A percentile compares a stretch with the other conserved stretches of the same genome.
Evolutionary conservation across 176 grass and related monocot genomes (phyloP).

Genomic region (Avena sativa): DNA sequence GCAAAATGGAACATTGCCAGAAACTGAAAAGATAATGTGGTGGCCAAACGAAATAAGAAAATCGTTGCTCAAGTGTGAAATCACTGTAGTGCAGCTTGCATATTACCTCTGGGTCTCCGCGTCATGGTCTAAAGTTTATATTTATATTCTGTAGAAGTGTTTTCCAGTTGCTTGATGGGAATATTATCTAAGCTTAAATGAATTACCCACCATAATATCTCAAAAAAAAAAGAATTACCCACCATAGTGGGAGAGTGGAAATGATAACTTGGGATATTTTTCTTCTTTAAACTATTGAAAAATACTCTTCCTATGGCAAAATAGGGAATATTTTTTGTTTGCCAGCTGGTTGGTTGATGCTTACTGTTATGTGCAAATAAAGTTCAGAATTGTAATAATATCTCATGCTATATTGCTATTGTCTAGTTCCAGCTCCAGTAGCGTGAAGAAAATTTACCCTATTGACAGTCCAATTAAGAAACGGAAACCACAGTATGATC

Average conservation of each 20-base stretch:
- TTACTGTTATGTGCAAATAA: slow-evolving; percentile 17
- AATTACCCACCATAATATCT: not conserved
- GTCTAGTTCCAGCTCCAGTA: slow-evolving; percentile 45
- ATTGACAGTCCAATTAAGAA: slow-evolving; percentile 57
- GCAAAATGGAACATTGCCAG: not conserved
- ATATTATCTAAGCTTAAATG: not conserved
- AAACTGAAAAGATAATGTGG: slow-evolving; percentile 12
- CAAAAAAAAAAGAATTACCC: not conserved
- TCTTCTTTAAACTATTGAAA: slow-evolving; percentile 22
- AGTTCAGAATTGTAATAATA: slow-evolving; percentile 32
- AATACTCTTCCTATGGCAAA: not conserved
- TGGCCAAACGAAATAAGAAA: not conserved
- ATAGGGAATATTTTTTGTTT: not conserved
- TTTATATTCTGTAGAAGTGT: not conserved
- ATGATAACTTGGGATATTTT: not conserved
- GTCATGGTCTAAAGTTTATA: not conserved
- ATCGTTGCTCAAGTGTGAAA: not conserved
- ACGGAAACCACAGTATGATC: slow-evolving; percentile 66
- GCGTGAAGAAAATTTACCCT: slow-evolving; percentile 37
- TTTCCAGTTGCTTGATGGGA: not conserved
- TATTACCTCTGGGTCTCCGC: not conserved
- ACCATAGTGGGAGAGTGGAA: not conserved
- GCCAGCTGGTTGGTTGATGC: slow-evolving; percentile 4
- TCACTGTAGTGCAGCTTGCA: slow-evolving; percentile 1
- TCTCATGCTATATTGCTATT: not conserved